Conservation (phyloP, 805 yeast genomes). For the Nakazawaea ambrosiae region DNA sequence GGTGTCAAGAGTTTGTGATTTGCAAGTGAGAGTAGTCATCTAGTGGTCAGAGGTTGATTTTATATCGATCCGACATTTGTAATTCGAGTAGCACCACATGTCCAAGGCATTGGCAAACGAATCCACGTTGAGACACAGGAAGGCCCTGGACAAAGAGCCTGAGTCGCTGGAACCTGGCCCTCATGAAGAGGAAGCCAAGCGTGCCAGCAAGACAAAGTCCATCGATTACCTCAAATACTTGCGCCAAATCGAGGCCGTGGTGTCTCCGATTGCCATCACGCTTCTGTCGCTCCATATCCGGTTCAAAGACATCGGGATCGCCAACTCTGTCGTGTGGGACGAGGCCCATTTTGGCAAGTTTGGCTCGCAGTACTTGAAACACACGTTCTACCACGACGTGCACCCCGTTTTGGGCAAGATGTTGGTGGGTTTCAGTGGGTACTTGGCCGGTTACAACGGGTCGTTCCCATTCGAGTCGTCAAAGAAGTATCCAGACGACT, state of each 20-base stretch:
- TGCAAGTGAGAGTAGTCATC: too few species aligned
- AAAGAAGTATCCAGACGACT: slow-evolving; percentile 61
- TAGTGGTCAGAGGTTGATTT: too few species aligned
- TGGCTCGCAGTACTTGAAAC: slow-evolving; percentile 73
- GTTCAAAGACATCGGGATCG: slow-evolving; percentile 48
- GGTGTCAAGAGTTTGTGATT: too few species aligned
- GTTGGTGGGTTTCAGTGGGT: slow-evolving; percentile 73
- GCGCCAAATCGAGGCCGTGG: neutral
- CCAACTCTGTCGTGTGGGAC: slow-evolving; percentile 74
- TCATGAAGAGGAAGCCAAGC: too few species aligned
- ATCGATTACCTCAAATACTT: too few species aligned
- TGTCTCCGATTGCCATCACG: slow-evolving; percentile 36
- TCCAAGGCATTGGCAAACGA: too few species aligned
- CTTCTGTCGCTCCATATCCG: slow-evolving; percentile 45
- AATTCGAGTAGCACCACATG: too few species aligned
- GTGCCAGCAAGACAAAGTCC: too few species aligned
- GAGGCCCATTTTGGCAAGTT: slow-evolving; percentile 94
- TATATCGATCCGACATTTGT: too few species aligned
- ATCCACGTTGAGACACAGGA: too few species aligned
- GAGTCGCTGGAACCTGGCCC: too few species aligned
- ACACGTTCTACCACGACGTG: slow-evolving; percentile 79
- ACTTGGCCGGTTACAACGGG: slow-evolving; percentile 81
- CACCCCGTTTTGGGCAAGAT: slow-evolving; percentile 86
- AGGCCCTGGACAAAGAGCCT: too few species aligned
- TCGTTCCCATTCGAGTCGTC: slow-evolving; percentile 87